Percentiles rank a stretch among this genome's conserved stretches.
Evolutionary conservation across 78 protist genomes (phyloP).

Genomic region (Dictyostelium purpureum): DNA sequence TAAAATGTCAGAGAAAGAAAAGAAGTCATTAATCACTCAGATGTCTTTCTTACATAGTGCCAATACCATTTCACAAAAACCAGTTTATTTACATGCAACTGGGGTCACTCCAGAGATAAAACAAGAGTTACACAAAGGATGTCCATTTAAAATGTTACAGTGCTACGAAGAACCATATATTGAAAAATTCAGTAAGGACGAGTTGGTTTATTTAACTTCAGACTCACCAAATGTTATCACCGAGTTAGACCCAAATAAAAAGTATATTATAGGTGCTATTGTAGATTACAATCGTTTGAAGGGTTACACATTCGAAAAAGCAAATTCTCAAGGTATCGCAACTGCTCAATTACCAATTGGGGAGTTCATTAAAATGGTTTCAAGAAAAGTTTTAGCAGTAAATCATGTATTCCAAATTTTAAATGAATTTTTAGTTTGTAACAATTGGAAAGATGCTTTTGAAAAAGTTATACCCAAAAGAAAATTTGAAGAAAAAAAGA

Average conservation of each 20-base stretch:
- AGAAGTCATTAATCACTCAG: conserved; percentile 31
- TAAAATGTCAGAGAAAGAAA: conserved; percentile 19
- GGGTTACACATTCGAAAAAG: conserved; percentile 59
- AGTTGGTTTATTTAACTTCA: conserved; percentile 41
- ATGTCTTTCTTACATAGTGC: conserved; percentile 45
- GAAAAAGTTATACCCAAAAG: conserved; percentile 74
- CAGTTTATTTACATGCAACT: neutral
- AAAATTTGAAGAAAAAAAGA: conserved; percentile 10
- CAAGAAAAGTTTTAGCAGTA: conserved; percentile 78
- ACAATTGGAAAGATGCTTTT: conserved; percentile 78
- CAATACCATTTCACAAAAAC: conserved; percentile 4
- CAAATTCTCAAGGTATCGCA: conserved; percentile 65
- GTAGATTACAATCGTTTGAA: conserved; percentile 89
- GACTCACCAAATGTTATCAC: conserved; percentile 76
- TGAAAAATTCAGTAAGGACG: conserved; percentile 20
- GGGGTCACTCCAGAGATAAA: neutral
- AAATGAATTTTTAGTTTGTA: neutral
- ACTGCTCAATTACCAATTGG: conserved; percentile 84
- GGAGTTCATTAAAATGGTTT: conserved; percentile 60
- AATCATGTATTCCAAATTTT: conserved; percentile 88
- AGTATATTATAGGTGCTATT: conserved; percentile 87
- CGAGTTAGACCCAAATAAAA: conserved; percentile 53
- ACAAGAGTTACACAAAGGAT: conserved; percentile 2
- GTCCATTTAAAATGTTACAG: conserved; percentile 18
- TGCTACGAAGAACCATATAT: conserved; percentile 1